Conservation (phyloP, 306 rosid genomes). For the Cucumis sativus region DNA sequence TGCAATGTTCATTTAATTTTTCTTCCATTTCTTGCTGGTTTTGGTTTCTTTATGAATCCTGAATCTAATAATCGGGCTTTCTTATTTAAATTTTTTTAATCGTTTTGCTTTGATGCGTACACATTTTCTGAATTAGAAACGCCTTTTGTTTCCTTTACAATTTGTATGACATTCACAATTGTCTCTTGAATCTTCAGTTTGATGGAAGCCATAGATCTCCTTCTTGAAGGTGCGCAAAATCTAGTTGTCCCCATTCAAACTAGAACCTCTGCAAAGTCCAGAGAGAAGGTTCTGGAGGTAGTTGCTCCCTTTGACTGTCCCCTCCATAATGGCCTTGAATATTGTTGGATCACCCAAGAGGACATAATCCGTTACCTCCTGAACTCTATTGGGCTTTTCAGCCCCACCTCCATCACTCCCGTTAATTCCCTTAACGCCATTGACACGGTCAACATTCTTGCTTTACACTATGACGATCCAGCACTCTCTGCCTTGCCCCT, state of each 20-base stretch:
- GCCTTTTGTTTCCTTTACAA: background rate
- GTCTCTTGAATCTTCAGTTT: constrained; percentile 25
- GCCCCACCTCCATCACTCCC: constrained; percentile 28
- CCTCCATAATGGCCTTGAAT: constrained; percentile 28
- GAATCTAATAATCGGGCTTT: background rate
- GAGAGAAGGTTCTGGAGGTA: constrained; percentile 7
- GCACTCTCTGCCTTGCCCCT: constrained; percentile 51
- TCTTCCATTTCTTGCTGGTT: background rate
- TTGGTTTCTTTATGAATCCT: background rate
- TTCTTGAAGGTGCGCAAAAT: constrained; percentile 59
- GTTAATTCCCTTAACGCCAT: constrained; percentile 44
- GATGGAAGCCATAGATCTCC: constrained; percentile 52
- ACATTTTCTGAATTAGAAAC: background rate
- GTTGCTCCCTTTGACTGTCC: background rate
- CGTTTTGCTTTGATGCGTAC: background rate
- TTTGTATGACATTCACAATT: background rate
- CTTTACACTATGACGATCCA: constrained; percentile 42
- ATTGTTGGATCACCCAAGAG: constrained; percentile 88
- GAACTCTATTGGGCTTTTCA: constrained; percentile 52
- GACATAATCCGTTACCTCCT: constrained; percentile 73
- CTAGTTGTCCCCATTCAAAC: constrained; percentile 45
- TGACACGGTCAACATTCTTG: constrained; percentile 27
- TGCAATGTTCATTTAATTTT: background rate
- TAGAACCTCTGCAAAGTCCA: constrained; percentile 6
- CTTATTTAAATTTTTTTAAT: background rate